phyloP scores from a whole-genome alignment of 139 green algal genomes.

The Trebouxia sp. region DNA sequence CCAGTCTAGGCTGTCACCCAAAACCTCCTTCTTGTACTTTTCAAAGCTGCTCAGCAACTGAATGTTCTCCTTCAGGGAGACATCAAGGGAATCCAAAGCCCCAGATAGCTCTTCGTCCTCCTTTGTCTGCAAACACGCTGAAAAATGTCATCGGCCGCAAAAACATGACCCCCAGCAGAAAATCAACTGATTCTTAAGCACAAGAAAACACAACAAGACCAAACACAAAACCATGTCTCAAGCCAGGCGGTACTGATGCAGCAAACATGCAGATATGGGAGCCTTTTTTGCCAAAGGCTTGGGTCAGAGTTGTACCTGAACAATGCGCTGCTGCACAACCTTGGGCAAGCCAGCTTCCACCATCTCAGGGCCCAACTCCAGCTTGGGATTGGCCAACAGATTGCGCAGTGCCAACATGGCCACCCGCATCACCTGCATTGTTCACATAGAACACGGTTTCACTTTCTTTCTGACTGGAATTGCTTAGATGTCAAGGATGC shows the following conservation, averaged over 20 bases:
- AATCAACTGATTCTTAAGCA: too few species aligned
- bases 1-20: conserved; percentile 85
- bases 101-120: conserved; percentile 87
- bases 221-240: too few species aligned
- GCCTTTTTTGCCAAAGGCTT: too few species aligned
- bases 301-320: conserved; percentile 48
- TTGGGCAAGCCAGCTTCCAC: conserved; percentile 85
- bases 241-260: too few species aligned
- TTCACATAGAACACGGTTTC: too few species aligned
- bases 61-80: conserved; percentile 73
- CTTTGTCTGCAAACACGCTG: conserved; percentile 64
- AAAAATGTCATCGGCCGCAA: neutral
- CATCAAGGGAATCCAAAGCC: conserved; percentile 79
- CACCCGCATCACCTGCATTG: conserved; percentile 86
- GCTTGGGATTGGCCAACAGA: conserved; percentile 58
- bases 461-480: too few species aligned
- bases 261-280: too few species aligned
- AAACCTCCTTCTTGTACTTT: conserved; percentile 67
- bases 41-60: conserved; percentile 83
- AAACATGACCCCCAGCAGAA: too few species aligned
- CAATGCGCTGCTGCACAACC: conserved; percentile 57
- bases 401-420: conserved; percentile 82
- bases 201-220: too few species aligned
- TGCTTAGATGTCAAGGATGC: too few species aligned
- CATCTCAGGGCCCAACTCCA: conserved; percentile 68